Evolutionary conservation across 164 flowering plant species (phyloP), one percentile per base, ranked within the genome.

Genomic region (Berberis thunbergii): DNA sequence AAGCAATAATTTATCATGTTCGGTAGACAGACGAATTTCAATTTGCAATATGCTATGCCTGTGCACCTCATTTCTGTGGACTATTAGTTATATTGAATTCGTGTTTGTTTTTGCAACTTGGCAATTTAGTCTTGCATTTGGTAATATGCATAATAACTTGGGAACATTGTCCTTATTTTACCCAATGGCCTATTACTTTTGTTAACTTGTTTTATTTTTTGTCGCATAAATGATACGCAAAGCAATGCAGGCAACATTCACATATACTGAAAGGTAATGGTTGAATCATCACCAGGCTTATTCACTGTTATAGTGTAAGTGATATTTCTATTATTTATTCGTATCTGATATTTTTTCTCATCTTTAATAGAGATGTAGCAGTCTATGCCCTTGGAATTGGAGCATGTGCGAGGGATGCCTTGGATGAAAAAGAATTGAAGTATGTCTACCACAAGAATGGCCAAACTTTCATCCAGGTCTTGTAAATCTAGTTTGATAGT

Each of bases 321-420:
- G 40, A 43, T 44, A 4, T 68, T 6, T 4, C 12, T 7, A 6
- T 4, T 38, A 41, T 49, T 12, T 40, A 4, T n/a, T 41, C 8
- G 13, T 65, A 60, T 38, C 13, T 65, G 10, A 39, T 68, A 44
- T 49, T 50, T 43, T 11, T 38, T 54, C 44, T 54, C 49, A 38
- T 57, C 62, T 54, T 60, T 54, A 65, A 46, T 67, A 93, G 97
- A 78, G 98, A 94, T 79, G 96, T 70, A 26, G 89, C 79, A n/a
- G 59, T 88, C 8, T 90, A 90, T 78, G 97, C 98, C 8, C 80
- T 94, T 71, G 98, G 98, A 42, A 68, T 94, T 58, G 98, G 98
- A 68, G 96, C 93, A 8, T 94, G 98, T 63, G 75, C 71, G n/a
- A 59, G 70, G 44, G 78, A 88, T 72, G 90, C 97, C 4, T 57